Conservation (phyloP, 73 alveolate genomes). For the Uronychia binucleata region DNA sequence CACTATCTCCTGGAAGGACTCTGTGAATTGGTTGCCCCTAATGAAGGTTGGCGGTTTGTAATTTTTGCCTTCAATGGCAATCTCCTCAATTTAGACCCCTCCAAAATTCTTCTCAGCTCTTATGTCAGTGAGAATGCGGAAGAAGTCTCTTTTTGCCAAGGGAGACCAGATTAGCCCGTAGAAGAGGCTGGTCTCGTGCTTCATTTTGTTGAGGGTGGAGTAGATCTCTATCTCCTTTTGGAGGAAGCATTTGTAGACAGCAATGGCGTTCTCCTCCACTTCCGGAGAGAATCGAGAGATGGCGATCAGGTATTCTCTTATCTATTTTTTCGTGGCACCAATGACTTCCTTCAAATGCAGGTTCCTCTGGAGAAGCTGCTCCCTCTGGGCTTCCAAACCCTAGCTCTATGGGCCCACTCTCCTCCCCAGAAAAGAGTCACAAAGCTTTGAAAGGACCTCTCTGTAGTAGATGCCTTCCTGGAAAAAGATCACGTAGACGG, state of each 20-base stretch:
- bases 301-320: constrained; percentile 52
- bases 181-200: constrained; percentile 47
- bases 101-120: constrained; percentile 52
- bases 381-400: constrained; percentile 31
- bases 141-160: constrained; percentile 47
- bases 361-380: constrained; percentile 46
- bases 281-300: constrained; percentile 33
- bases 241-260: constrained; percentile 63
- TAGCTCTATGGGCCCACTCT: constrained; percentile 51
- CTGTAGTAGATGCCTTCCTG: constrained; percentile 70
- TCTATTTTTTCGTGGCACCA: constrained; percentile 53
- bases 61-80: constrained; percentile 42
- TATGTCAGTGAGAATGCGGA: constrained; percentile 34
- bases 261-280: constrained; percentile 58
- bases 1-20: constrained; percentile 93
- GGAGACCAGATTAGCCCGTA: constrained; percentile 88
- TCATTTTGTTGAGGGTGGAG: constrained; percentile 62
- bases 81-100: constrained; percentile 57
- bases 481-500: constrained; percentile 49
- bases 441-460: constrained; percentile 73
- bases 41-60: constrained; percentile 91
- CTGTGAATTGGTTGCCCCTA: constrained; percentile 91
- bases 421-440: constrained; percentile 87
- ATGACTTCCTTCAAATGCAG: constrained; percentile 50
- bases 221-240: constrained; percentile 76